These are phyloP conservation scores for Plasmodium chabaudi DNA, from an alignment of 169 alveolate species.

Conservation along the genomic window DNA sequence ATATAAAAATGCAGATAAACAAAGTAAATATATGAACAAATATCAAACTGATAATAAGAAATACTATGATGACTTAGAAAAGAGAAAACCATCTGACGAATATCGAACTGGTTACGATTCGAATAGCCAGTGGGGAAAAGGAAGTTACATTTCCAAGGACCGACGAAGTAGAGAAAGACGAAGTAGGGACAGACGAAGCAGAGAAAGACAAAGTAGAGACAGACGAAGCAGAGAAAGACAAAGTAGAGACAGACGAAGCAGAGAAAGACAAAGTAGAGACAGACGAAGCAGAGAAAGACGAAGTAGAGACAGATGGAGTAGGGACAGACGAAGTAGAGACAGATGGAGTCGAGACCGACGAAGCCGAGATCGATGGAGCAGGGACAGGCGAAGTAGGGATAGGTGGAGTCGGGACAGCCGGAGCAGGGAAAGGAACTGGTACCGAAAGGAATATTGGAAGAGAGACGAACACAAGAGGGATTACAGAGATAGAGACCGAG, in stretches of 20 bases:
- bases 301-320: not conserved
- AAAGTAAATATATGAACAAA: conserved; percentile 14
- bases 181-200: conserved; percentile 9
- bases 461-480: not conserved
- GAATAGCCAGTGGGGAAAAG: conserved; percentile 7
- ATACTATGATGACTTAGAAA: conserved; percentile 6
- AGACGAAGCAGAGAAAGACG: not conserved
- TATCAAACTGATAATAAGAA: not conserved
- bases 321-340: not conserved
- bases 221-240: not conserved
- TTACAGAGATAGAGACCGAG: not conserved
- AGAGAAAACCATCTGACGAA: conserved; percentile 1
- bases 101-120: not conserved
- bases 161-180: conserved; percentile 4
- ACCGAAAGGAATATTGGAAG: not conserved
- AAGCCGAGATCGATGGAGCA: not conserved
- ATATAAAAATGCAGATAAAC: not conserved
- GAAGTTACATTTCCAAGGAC: conserved; percentile 4
- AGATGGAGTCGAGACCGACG: not conserved
- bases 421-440: not conserved
- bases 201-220: not conserved
- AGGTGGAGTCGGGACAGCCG: not conserved
- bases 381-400: not conserved
- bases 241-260: conserved; percentile 1
- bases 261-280: conserved; percentile 17